Base-by-base conservation (phyloP, 1,139 yeast species). In the Spathaspora sp. region DNA sequence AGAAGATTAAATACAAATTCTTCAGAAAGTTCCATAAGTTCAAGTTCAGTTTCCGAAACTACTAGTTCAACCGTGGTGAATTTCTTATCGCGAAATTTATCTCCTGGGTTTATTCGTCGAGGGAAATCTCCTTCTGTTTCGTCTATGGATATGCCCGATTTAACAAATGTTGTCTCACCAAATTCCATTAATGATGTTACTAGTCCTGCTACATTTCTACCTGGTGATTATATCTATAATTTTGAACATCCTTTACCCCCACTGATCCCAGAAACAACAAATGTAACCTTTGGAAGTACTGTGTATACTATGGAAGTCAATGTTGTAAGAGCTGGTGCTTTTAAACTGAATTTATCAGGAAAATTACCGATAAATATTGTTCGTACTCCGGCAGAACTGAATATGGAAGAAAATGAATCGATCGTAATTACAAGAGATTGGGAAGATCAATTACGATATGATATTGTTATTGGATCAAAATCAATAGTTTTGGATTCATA, bases 381-480 rank as follows among this genome's bases (percentile, higher is more conserved):
- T 6, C 73, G 99, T 52, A 78, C 90, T 0, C 93, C 91, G 7
- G 76, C 89, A 0, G 91, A 86, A 49, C 80, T 79, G 39, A 87
- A 89, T 45, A 76, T 86, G 38, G 98, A 93, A 61, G 91, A 89
- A 57, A 84, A 87, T 51, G 99, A 93, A 61, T 98, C 99, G 0
- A 93, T 93, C 45, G 89, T 90, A 5, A 90, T 93, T 38, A 76
- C 87, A 13, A 76, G 95, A 52, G 93, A 88, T 55, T 93, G 99
- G 99, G 98, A 93, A 63, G 91, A 88, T 60, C 90, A 88, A 60
- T 66, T 93, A 38, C 84, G 84, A 55, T 93, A 93, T 60, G 97
- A 93, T 60, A 89, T 93, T 43, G 84, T 89, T 25, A 84, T 93
- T 46, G 95, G 89, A 39, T 86, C 97, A 17, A 93, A 93, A 62